phyloP scores from a whole-genome alignment of 768 basidiomycete genomes.

The Punctularia strigosozonata region DNA sequence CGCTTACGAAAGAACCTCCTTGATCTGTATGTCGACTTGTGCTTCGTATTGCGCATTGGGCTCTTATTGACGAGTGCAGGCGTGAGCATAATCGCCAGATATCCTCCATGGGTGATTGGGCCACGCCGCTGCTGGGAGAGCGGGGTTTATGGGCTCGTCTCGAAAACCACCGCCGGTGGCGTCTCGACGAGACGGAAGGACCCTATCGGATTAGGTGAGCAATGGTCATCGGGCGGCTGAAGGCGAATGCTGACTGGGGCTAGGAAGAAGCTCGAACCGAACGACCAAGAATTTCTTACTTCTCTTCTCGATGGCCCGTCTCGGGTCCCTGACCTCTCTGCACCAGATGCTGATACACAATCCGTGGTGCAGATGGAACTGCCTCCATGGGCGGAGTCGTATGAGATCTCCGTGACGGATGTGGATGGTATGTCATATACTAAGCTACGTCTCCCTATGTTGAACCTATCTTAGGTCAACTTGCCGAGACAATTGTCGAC shows the following conservation, averaged over 20 bases:
- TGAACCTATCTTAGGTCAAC: constrained; percentile 29
- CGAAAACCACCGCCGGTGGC: constrained; percentile 44
- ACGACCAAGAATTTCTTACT: constrained; percentile 30
- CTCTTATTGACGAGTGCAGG: constrained; percentile 33
- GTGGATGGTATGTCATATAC: constrained; percentile 35
- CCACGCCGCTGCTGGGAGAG: constrained; percentile 53
- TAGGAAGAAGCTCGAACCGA: constrained; percentile 72
- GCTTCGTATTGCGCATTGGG: neutral
- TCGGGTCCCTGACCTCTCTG: constrained; percentile 35
- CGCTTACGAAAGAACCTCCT: constrained; percentile 56
- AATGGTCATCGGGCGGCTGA: neutral
- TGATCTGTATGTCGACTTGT: constrained; percentile 41
- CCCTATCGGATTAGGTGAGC: constrained; percentile 73
- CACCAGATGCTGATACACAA: constrained; percentile 37
- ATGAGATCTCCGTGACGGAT: constrained; percentile 54
- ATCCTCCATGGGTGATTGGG: constrained; percentile 47
- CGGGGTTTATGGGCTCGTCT: constrained; percentile 72
- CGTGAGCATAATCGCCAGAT: constrained; percentile 70
- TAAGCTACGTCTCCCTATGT: neutral
- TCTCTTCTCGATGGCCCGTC: constrained; percentile 35
- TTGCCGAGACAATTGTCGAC: constrained; percentile 71
- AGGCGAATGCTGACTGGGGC: constrained; percentile 4
- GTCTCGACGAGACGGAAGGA: constrained; percentile 86
- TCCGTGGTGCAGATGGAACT: constrained; percentile 44
- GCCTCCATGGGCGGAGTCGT: constrained; percentile 64